A percentile compares a stretch with the other conserved stretches of the same genome.
Evolutionary conservation across 805 yeast genomes (phyloP).

Genomic region (Saturnispora serradocipensis): DNA sequence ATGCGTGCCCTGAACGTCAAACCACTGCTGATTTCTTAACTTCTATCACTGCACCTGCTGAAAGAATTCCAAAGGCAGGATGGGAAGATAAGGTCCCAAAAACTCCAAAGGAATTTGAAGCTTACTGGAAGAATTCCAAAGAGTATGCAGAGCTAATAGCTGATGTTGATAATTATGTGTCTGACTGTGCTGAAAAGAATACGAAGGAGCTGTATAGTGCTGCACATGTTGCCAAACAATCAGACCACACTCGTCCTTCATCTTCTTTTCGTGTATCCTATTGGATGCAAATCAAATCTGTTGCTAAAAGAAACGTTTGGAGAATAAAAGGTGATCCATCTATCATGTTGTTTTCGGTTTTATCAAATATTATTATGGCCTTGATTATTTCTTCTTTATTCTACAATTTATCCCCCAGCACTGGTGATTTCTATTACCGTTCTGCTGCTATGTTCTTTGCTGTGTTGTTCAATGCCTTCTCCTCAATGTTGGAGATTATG

Average conservation of each 20-base stretch:
- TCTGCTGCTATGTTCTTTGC: constrained; percentile 64
- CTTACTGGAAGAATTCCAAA: constrained; percentile 31
- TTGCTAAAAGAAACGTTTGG: constrained; percentile 38
- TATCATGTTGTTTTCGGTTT: constrained; percentile 32
- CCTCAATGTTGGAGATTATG: constrained; percentile 50
- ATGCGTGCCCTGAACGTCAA: constrained; percentile 37
- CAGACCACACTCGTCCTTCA: constrained; percentile 34
- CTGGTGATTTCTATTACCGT: constrained; percentile 44
- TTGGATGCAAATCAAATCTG: constrained; percentile 40
- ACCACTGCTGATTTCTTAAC: constrained; percentile 40
- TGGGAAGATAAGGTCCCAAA: constrained; percentile 32
- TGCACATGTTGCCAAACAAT: constrained; percentile 35
- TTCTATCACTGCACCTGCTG: constrained; percentile 27
- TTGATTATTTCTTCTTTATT: constrained; percentile 49
- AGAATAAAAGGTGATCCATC: constrained; percentile 44
- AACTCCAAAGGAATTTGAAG: constrained; percentile 33
- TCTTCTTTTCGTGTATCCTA: constrained; percentile 50
- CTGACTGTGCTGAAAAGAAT: constrained; percentile 5
- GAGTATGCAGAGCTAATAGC: constrained; percentile 26
- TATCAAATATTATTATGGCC: constrained; percentile 45
- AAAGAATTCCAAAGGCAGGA: constrained; percentile 27
- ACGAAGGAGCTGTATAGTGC: constrained; percentile 10
- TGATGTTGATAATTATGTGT: constrained; percentile 29
- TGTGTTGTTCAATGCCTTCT: constrained; percentile 51
- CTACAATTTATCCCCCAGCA: constrained; percentile 35